Base-by-base conservation (phyloP, 768 basidiomycete species). In the Lactarius sanguifluus region DNA sequence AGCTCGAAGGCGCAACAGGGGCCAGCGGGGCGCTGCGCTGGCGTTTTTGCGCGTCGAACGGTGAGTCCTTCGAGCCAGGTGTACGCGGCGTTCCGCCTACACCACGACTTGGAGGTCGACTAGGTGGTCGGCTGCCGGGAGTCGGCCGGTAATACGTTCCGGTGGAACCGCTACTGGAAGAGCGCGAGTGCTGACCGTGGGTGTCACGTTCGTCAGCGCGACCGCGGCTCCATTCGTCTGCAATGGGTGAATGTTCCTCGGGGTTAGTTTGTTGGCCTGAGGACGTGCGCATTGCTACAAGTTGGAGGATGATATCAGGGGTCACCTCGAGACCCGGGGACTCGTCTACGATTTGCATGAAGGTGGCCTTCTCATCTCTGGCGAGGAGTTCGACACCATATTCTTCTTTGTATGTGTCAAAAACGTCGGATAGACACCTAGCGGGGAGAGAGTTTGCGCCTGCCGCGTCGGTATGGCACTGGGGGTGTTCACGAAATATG, bases 251-350 rank as follows among this genome's bases (percentile, higher is more conserved):
- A 36, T 52, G 50, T n/a, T 59, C 61, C 15, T 66, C 64, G 4
- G 64, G 15, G 12, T 63, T 71, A 15, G 68, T 71, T 54, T 68
- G 66, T 54, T 65, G 66, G 28, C 67, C 65, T 1, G 61, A 57
- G 8, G 62, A 59, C 9, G 67, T 71, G 60, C 75, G 71, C 73
- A 75, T 73, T 5, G 90, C 90, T 40, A 93, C 83, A 71, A 92
- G 79, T 36, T 75, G 71, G 15, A 92, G 78, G 3, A 91, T 77
- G 15, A 88, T 81, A 62, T 85, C 80, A 0, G 91, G 90, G 3
- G 88, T 90, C 23, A 89, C 86, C 75, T 86, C 82, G 59, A 91
- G 80, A 30, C 83, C 86, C 0, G 86, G 86, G 71, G 87, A 86
- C 60, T 75, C 76, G 30, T 79, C 81, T 59, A 91, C 78, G 57